phyloP scores from a whole-genome alignment of 2,329 filamentous ascomycete genomes.

The Microthyrium microscopicum region DNA sequence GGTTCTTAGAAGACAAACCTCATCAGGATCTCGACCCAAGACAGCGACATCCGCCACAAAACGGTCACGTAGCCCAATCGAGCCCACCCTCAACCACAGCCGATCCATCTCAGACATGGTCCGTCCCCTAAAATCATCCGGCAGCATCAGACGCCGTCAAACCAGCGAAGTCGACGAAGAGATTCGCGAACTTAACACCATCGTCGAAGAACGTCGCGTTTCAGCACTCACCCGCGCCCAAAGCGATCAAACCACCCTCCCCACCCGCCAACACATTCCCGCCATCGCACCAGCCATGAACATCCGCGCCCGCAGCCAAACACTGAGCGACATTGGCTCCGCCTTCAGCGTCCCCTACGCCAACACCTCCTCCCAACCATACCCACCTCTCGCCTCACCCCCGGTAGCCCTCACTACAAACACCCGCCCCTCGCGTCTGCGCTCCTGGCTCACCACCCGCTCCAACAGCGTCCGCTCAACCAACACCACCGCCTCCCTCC shows the following conservation, averaged over 20 bases:
- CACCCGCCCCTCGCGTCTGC: neutral
- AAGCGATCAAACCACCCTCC: slow-evolving; percentile 9
- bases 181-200: slow-evolving; percentile 31
- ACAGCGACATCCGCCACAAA: neutral
- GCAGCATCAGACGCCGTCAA: slow-evolving; percentile 4
- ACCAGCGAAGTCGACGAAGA: slow-evolving; percentile 22
- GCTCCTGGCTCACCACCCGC: neutral
- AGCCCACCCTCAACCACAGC: neutral
- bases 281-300: slow-evolving; percentile 28
- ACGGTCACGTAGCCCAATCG: neutral
- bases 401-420: neutral
- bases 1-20: too few relatives aligned
- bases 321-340: slow-evolving; percentile 31
- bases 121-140: neutral
- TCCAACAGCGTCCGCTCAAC: slow-evolving; percentile 1
- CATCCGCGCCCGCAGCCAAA: slow-evolving; percentile 29
- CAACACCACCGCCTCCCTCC: neutral
- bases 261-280: slow-evolving; percentile 25
- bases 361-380: slow-evolving; percentile 3
- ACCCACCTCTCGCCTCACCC: neutral
- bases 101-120: neutral
- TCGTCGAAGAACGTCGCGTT: slow-evolving; percentile 25
- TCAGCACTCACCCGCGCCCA: slow-evolving; percentile 1
- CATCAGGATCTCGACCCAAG: too few relatives aligned
- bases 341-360: slow-evolving; percentile 17